Base-by-base conservation (phyloP, 2,329 filamentous ascomycete species). In the Phoma sp. region DNA sequence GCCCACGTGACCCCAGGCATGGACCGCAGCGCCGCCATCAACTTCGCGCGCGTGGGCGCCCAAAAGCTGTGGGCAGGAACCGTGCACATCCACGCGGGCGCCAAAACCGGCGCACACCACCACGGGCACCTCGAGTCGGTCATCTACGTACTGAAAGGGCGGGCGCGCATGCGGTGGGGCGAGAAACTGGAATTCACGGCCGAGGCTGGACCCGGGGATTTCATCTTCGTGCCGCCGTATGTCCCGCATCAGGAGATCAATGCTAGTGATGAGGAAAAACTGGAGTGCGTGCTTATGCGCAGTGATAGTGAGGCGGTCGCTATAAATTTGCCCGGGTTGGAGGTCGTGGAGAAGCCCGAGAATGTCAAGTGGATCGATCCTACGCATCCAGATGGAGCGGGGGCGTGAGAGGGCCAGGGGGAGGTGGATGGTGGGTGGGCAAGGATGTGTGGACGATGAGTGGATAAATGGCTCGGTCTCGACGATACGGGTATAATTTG, bases 211-310 rank as follows among this genome's bases (percentile, higher is more conserved):
- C 54, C 54, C 4, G 54, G 54, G 0, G 54, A 57, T 22, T 57
- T 57, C 48, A 57, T 57, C 43, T 57, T 57, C 17, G 54, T 57
- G n/a, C 54, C 54, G 13, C 54, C 54, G 2, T 57, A 48, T 47
- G 54, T 57, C 6, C 54, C 54, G 38, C 54, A 57, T 25, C 54
- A 57, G 54, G 54, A 57, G 43, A 57, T 57, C 38, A 57, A 57
- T 51, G 54, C 54, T 8, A 51, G 48, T 24, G 54, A 57, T n/a
- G 54, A 57, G 13, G 54, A 57, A 35, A 44, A 39, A 24, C 22
- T 57, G 25, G 54, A 57, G 54, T 57, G 54, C 44, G 54, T 57
- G 48, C 21, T 57, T 2, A 48, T 57, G 54, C 15, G 54, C 10
- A 57, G 54, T 32, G 54, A 57, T 48, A 48, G 43, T 6, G 54